Evolutionary conservation across 108 stramenopile species (phyloP), one percentile per base, ranked within the genome.

Genomic region (Skeletonema tropicum): DNA sequence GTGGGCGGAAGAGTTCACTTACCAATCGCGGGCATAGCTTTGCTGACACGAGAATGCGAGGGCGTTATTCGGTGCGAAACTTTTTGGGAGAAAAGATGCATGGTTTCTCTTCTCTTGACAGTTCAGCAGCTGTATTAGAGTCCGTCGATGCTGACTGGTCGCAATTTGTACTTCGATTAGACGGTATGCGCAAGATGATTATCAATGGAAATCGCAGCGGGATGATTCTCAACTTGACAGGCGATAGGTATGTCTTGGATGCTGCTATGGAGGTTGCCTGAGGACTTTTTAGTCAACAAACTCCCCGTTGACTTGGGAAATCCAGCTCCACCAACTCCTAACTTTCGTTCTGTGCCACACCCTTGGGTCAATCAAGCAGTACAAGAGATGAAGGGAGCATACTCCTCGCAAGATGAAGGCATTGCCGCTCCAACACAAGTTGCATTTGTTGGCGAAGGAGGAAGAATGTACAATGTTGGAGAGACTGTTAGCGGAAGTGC

Each of bases 341-440:
- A 90, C 60, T 90, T 88, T 69, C 73, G 76, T 48, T 55, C 80
- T 19, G 64, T 36, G 4, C 80, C 84, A 29, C 90, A 95, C 60
- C 90, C 92, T 2, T 92, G 89, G 91, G 73, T 88, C 9, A 74
- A 74, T 5, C 64, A 77, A n/a, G 92, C 91, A 15, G 58, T 57
- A 64, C 46, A 83, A 39, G 77, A 74, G 23, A 87, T 91, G 85
- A 64, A 63, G 13, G 25, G 66, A 66, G 41, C 59, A 6, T 52
- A 70, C 38, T 83, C 87, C 10, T 41, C 82, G 14, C 49, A 61
- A 25, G 67, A 90, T 64, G 88, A 90, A 75, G 96, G 86, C 42
- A 92, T 96, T 68, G 83, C 87, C 21, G 87, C 92, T 6, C 86
- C 96, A 12, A 96, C 97, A 6, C 87, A 88, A 69, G 94, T 97